Base-by-base conservation (phyloP, 148 eudicot species). In the Silene latifolia region DNA sequence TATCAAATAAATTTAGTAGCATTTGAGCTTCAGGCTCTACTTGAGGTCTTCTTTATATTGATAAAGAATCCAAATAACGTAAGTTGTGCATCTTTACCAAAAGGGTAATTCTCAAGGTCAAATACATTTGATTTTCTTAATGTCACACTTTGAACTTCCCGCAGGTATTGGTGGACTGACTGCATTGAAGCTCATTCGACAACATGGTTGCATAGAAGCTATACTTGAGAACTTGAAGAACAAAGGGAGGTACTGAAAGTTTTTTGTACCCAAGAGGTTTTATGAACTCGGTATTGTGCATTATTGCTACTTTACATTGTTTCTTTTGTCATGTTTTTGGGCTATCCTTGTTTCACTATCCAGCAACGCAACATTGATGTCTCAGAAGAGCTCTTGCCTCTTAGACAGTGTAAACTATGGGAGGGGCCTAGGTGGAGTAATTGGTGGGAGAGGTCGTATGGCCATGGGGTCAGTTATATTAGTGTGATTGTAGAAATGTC, bases 131-230 rank as follows among this genome's bases (percentile, higher is more conserved):
- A 17, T 57, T 76, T 59, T 47, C 6, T 13, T 48, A 24, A 7
- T 48, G 29, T 48, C 25, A 51, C 48, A 66, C 39, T 18, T 51
- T 29, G 47, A 61, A 32, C 8, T 54, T 14, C 2, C 72, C 63
- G 68, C 85, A 95, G 99, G 99, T 78, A 90, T 95, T 76, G 97
- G 97, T 54, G 91, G 92, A 76, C 80, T 71, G 82, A 92, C 99
- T 72, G 99, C 99, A 83, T 78, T 95, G 86, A 92, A 92, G 89
- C 91, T 95, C 63, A 90, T 95, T 68, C 96, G 94, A 48, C 96
- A 92, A 67, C 97, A 95, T 81, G 97, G 94, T n/a, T 89, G 94
- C 53, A 90, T 95, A 63, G 99, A 95, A 81, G 82, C 66, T 76
- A 87, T 92, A 76, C 71, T 95, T 77, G 97, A 92, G 80, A 89